Evolutionary conservation across 1,139 yeast genomes (phyloP), one percentile per base, ranked within the genome.

Genomic region (Yamadazyma atlantica): DNA sequence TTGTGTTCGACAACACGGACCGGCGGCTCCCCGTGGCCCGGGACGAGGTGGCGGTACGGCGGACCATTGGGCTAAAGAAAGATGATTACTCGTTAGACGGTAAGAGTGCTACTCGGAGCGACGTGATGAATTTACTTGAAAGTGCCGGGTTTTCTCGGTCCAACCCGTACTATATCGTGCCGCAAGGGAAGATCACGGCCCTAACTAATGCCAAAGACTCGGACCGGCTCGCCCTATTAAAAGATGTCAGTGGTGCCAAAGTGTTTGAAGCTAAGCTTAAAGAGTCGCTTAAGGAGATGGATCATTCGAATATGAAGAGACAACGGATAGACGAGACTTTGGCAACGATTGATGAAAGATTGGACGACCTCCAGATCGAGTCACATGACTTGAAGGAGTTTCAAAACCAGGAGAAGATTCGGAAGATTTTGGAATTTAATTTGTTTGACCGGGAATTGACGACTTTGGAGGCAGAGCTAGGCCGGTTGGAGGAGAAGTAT

Each of bases 221-320:
- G 3, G 97, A 90, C 54, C 73, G 97, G 43, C 68, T 92, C 41
- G 73, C 79, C 23, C 66, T 90, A 30, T 67, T 92, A 46, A 89
- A 92, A 51, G 96, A 89, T 55, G 96, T 90, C 23, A 94, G 97
- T 36, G 99, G 99, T 12, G 96, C 97, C 1, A 84, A 82, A 42
- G 86, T 90, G 1, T 92, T 92, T 61, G 98, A 92, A 55, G 69
- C 75, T 34, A 86, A 88, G 53, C 67, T 90, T 40, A 76, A 77
- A 42, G 96, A 89, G 42, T 86, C 96, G 1, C 65, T 75, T 48
- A 84, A 82, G 51, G 92, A 88, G 50, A 86, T 92, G 89, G 69
- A 67, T 10, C 81, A 78, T 41, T 82, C 96, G 0, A 78, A 76
- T 44, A 73, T 71, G 45, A 87, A 88, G 51, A 74, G 83, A 44